Percentiles rank a stretch among this genome's conserved stretches.
phyloP scores from a whole-genome alignment of 2,329 filamentous ascomycete species.

The Colletotrichum brevisporum region DNA sequence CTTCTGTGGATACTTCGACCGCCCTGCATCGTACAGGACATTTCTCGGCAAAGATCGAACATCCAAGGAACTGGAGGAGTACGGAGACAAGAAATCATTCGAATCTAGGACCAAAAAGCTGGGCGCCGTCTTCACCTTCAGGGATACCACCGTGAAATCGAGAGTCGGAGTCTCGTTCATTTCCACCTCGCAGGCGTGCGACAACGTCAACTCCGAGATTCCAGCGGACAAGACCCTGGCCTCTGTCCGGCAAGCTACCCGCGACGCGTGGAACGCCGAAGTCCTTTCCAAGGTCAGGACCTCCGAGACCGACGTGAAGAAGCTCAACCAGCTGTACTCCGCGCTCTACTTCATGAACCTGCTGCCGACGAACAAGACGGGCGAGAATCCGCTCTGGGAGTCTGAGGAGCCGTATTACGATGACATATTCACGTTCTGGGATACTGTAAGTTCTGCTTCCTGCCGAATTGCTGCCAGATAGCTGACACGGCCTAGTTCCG shows the following conservation, averaged over 20 bases:
- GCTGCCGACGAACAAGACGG: constrained; percentile 78
- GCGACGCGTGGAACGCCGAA: constrained; percentile 70
- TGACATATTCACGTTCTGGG: constrained; percentile 80
- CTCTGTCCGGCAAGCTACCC: constrained; percentile 61
- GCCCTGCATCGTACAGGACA: constrained; percentile 58
- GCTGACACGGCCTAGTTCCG: constrained; percentile 60
- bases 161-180: constrained; percentile 78
- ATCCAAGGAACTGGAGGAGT: constrained; percentile 49
- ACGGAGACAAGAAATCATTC: constrained; percentile 49
- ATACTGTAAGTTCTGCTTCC: constrained; percentile 49
- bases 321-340: constrained; percentile 74
- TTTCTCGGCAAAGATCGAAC: constrained; percentile 56
- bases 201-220: constrained; percentile 70
- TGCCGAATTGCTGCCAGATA: neutral
- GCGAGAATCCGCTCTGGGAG: constrained; percentile 77
- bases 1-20: constrained; percentile 74
- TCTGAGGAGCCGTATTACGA: constrained; percentile 79
- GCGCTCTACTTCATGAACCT: constrained; percentile 79
- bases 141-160: constrained; percentile 62
- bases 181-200: constrained; percentile 72
- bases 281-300: constrained; percentile 76
- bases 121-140: constrained; percentile 69
- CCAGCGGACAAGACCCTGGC: constrained; percentile 58
- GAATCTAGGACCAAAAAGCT: constrained; percentile 56
- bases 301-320: constrained; percentile 66